Base-by-base conservation (phyloP, 305 asterid species). In the Ruellia speciosa region DNA sequence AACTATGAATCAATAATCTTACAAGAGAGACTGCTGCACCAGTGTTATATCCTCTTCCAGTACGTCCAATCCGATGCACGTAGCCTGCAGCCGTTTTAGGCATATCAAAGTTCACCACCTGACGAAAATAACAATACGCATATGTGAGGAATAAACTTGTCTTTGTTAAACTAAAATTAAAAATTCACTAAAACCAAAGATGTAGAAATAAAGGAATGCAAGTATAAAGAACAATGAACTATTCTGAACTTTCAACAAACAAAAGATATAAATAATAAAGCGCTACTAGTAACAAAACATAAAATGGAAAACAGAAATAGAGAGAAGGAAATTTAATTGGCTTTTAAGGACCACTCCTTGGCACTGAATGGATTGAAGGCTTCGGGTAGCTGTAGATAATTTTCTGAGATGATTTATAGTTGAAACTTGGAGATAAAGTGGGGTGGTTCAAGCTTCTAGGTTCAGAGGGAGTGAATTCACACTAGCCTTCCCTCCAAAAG, bases 21-120 rank as follows among this genome's bases (percentile, higher is more conserved):
- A 90, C 98, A 68, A 90, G 86, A 59, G 98, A 85, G 46, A 90
- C 88, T 63, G 98, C 85, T 70, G 92, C 98, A 62, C 96, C 96
- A 34, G 94, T 77, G 62, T 79, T 85, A 69, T 83, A 82, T 60
- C 93, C 96, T 80, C 98, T 83, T 71, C 96, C 98, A 39, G 96
- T 85, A 54, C 95, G 95, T 62, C 98, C 98, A 70, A 90, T 81
- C 58, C 96, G 94, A 77, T 90, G 98, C 74, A 87, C 89, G 72
- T 90, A 90, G 18, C 95, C 98, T 0, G 81, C 83, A 31, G 90
- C 88, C 56, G 68, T 85, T 66, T 59, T 65, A 62, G 98, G 96
- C 96, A 90, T 83, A 59, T 90, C 96, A 67, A 75, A 86, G 74
- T 90, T 90, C 64, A 90, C 67, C 39, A 90, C 96, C 97, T 90